These are phyloP conservation scores for Leonotis leonurus DNA, from an alignment of 257 asterid genomes.

Conservation along the genomic window DNA sequence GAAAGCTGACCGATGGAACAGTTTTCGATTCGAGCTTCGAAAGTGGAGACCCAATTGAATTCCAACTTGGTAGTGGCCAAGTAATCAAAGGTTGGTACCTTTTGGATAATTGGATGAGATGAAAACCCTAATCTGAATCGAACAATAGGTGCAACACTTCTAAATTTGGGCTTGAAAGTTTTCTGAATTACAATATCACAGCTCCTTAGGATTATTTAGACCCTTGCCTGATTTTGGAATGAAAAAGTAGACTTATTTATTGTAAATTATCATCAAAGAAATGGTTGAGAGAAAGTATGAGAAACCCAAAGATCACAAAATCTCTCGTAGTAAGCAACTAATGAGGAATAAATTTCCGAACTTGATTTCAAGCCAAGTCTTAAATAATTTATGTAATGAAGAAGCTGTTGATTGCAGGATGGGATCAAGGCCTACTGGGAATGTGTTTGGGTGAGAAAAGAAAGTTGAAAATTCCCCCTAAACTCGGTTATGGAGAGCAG, in stretches of 20 bases:
- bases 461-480: slow-evolving; percentile 86
- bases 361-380: background rate
- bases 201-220: background rate
- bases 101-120: background rate
- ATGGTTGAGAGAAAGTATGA: too few species aligned
- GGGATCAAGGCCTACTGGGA: slow-evolving; percentile 96
- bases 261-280: background rate
- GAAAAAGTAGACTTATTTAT: background rate
- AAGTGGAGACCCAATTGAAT: slow-evolving; percentile 91
- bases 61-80: slow-evolving; percentile 88
- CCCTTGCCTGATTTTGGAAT: background rate
- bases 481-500: slow-evolving; percentile 91
- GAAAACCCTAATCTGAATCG: background rate
- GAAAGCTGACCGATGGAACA: slow-evolving; percentile 94
- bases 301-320: too few species aligned
- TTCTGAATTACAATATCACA: background rate
- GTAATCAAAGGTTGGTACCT: slow-evolving; percentile 80
- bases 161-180: background rate
- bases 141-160: background rate
- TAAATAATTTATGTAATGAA: background rate
- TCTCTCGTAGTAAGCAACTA: background rate
- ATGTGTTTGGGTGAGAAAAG: slow-evolving; percentile 97
- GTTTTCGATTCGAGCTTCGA: slow-evolving; percentile 95
- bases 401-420: slow-evolving; percentile 51
- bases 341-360: background rate